Conservation (phyloP, 805 yeast genomes). For the Saccharomycopsis fermentans region DNA sequence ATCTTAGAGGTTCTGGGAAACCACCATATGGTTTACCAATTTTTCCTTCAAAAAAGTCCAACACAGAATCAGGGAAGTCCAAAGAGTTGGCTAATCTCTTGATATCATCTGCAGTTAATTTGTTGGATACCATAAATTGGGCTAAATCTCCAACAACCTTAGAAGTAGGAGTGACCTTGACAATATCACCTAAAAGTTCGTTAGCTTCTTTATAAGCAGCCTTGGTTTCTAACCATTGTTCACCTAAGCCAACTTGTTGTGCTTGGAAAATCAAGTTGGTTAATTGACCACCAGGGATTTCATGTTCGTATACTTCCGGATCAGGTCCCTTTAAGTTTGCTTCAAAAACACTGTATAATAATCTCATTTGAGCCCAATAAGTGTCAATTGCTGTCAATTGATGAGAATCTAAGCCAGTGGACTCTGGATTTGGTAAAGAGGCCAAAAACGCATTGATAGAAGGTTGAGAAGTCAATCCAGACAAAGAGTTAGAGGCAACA, state of each 20-base stretch:
- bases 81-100: conserved; percentile 75
- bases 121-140: conserved; percentile 98
- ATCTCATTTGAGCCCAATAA: conserved; percentile 98
- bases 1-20: conserved; percentile 97
- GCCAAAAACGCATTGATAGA: conserved; percentile 89
- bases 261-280: conserved; percentile 98
- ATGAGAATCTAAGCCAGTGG: conserved; percentile 58
- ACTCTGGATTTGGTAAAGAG: conserved; percentile 76
- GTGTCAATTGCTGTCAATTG: conserved; percentile 77
- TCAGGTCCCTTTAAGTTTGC: conserved; percentile 99
- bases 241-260: conserved; percentile 95
- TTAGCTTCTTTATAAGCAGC: conserved; percentile 90
- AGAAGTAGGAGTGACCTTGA: conserved; percentile 98
- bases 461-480: conserved; percentile 98
- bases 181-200: conserved; percentile 85
- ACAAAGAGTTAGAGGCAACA: conserved; percentile 93
- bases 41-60: conserved; percentile 97
- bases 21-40: conserved; percentile 99
- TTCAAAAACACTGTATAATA: conserved; percentile 92
- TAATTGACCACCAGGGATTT: conserved; percentile 99
- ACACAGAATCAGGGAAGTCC: conserved; percentile 97
- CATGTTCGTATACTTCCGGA: conserved; percentile 97
- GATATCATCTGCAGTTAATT: conserved; percentile 77
- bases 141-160: conserved; percentile 99
- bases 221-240: conserved; percentile 94